Conservation (phyloP, 768 basidiomycete species). For the Tremella yokohamensis region DNA sequence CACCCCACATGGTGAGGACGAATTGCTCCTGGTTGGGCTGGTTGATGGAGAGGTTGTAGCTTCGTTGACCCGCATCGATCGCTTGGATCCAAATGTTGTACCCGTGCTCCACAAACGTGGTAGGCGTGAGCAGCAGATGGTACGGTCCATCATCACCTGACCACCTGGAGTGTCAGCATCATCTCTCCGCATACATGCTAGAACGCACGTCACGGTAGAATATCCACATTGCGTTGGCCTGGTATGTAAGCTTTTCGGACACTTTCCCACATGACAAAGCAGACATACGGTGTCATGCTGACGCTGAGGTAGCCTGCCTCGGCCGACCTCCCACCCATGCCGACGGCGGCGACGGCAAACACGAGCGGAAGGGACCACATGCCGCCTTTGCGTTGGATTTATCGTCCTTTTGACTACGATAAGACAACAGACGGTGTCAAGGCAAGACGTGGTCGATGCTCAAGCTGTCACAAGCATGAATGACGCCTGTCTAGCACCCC, state of each 20-base stretch:
- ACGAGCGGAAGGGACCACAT: not conserved
- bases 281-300: constrained; percentile 30
- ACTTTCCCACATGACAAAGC: not conserved
- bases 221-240: constrained; percentile 22
- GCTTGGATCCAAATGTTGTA: constrained; percentile 45
- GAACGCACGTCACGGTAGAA: constrained; percentile 24
- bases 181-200: not conserved
- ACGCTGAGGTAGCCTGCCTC: constrained; percentile 24
- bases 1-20: constrained; percentile 42
- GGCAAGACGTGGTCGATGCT: too few relatives aligned
- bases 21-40: constrained; percentile 35
- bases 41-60: constrained; percentile 27
- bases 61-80: constrained; percentile 21
- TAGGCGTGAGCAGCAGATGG: constrained; percentile 45
- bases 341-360: constrained; percentile 10
- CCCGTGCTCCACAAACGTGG: constrained; percentile 32
- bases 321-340: not conserved
- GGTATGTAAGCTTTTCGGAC: not conserved
- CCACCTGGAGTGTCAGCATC: constrained; percentile 25
- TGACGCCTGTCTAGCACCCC: too few relatives aligned
- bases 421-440: too few relatives aligned
- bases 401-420: too few relatives aligned
- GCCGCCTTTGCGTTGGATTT: not conserved
- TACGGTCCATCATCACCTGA: constrained; percentile 43
- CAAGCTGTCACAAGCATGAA: too few relatives aligned